Evolutionary conservation across 169 alveolate species (phyloP).

Genomic region (Eimeria mitis): DNA sequence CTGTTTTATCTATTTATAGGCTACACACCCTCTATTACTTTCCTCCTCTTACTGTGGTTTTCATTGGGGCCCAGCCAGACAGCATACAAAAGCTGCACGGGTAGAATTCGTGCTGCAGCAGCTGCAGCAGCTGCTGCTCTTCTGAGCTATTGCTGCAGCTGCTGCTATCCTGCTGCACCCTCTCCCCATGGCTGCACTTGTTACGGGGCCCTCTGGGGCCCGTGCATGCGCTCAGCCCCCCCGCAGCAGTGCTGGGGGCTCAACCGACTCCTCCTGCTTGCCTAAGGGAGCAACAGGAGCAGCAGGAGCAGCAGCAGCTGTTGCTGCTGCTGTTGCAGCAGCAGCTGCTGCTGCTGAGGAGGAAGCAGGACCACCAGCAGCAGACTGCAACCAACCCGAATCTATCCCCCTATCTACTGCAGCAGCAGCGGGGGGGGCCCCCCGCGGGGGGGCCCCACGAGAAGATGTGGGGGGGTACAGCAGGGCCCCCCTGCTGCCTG

Average conservation of each 20-base stretch:
- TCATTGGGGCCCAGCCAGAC: slow-evolving; percentile 1
- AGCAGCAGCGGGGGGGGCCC: not conserved
- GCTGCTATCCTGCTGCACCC: not conserved
- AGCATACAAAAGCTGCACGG: not conserved
- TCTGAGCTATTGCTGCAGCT: not conserved
- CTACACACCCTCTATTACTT: not conserved
- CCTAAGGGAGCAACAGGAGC: not conserved
- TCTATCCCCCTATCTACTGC: not conserved
- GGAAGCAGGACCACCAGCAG: not conserved
- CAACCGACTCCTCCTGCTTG: not conserved
- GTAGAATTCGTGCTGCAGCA: not conserved
- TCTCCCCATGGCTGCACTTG: slow-evolving; percentile 14
- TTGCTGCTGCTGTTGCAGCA: slow-evolving; percentile 1
- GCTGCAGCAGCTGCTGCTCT: slow-evolving; percentile 14
- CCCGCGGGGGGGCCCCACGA: not conserved
- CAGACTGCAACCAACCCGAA: not conserved
- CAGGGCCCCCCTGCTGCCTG: slow-evolving; percentile 49
- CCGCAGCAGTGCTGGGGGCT: not conserved
- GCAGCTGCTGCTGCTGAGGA: slow-evolving; percentile 9
- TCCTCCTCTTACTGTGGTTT: not conserved
- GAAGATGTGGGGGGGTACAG: not conserved
- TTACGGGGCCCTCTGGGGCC: slow-evolving; percentile 11
- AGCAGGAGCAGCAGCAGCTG: slow-evolving; percentile 3
- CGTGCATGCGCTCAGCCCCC: slow-evolving; percentile 8
- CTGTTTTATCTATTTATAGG: not conserved